Conservation (phyloP, 129 eudicot species). For the Logfia minima region DNA sequence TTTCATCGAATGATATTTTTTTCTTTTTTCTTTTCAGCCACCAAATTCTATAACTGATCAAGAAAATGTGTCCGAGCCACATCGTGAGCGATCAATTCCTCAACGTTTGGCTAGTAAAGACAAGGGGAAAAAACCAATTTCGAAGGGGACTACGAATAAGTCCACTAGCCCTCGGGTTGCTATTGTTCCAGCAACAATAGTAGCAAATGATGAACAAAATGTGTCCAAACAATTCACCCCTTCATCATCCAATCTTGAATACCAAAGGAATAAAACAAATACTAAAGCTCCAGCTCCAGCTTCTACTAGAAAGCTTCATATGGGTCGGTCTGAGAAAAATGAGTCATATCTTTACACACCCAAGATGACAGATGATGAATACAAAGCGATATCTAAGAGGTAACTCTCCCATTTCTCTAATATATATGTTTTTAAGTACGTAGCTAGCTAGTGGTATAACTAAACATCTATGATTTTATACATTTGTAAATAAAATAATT, state of each 20-base stretch:
- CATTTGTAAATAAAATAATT: background rate
- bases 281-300: constrained; percentile 9
- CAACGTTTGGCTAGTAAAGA: no score
- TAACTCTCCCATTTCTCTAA: constrained; percentile 28
- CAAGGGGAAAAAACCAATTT: background rate
- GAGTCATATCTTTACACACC: constrained; percentile 46
- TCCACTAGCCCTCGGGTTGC: constrained; percentile 19
- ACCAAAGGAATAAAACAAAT: constrained; percentile 26
- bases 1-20: background rate
- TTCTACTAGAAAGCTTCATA: constrained; percentile 28
- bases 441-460: background rate
- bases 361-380: constrained; percentile 48
- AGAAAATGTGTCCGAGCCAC: no score
- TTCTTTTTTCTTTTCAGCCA: constrained; percentile 14
- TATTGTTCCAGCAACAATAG: constrained; percentile 27
- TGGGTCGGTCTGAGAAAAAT: constrained; percentile 30
- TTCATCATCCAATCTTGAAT: constrained; percentile 16
- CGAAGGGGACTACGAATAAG: background rate
- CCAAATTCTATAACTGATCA: background rate
- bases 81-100: no score
- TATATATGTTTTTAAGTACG: background rate
- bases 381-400: constrained; percentile 45
- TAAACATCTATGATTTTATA: background rate
- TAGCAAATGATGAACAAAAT: constrained; percentile 23
- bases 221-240: constrained; percentile 19